Base-by-base conservation (phyloP, 805 yeast genomes). In the Ogataea kodamae region DNA sequence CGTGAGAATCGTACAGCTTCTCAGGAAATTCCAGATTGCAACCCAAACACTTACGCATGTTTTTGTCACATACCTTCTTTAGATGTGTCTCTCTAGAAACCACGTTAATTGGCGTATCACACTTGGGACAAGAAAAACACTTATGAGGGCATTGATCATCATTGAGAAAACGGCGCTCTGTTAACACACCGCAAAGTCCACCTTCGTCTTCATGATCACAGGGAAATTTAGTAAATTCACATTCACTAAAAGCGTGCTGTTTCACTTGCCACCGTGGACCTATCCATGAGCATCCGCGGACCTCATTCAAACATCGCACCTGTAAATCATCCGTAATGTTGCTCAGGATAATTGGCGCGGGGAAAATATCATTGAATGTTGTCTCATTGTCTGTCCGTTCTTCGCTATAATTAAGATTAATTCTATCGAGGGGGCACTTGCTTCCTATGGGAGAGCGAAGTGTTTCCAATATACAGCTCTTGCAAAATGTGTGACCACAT, bases 401-500 rank as follows among this genome's bases (percentile, higher is more conserved):
- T 14, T 35, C 44, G 3, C 25, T 37, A 38, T 34, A 62, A 11
- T 31, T 56, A 25, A 80, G 45, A 3, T 68, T 64, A 3, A 72
- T 72, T 31, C 86, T 57, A 55, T 80, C 86, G 18, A 79, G 59
- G 0, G 87, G 87, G 53, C 87, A 79, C 28, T 52, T 52, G 33
- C 43, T 54, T 26, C 52, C 68, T 28, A 66, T 47, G 33, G 54
- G 50, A 13, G 63, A 50, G 34, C 58, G 65, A 16, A 73, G 52
- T 28, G 72, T 64, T 43, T 70, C 76, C 32, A 52, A 45, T 4
- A 79, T 59, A 48, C 87, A 79, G 8, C 57, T 62, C 35, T 64
- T 62, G 54, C 88, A 80, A 46, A 79, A 80, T 0, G 82, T 76
- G 49, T 80, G 87, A 1, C 83, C 82, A 57, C 88, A 80, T 2